These are phyloP conservation scores for Pulicaria dysenterica DNA, from an alignment of 129 eudicot genomes.

Conservation along the genomic window DNA sequence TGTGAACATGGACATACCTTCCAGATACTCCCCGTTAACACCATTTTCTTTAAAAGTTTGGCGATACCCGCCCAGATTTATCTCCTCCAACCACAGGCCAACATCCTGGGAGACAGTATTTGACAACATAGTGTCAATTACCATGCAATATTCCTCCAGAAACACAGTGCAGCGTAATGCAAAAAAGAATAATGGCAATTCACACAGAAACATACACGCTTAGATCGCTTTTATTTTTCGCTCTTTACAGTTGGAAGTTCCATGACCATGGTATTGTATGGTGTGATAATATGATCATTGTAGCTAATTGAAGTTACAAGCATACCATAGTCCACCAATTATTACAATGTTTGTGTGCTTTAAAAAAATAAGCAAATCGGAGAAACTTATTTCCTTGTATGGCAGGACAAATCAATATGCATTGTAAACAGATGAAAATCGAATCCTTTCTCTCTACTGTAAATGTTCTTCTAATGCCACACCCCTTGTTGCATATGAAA, in stretches of 20 bases:
- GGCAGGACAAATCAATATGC: not conserved
- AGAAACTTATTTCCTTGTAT: not conserved
- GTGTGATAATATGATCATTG: no score
- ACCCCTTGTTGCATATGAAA: no score
- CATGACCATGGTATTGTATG: slow-evolving; percentile 8
- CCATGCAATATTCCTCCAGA: slow-evolving; percentile 6
- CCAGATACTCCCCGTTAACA: slow-evolving; percentile 96
- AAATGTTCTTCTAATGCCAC: not conserved
- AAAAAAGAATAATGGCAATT: not conserved
- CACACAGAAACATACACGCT: slow-evolving; percentile 19
- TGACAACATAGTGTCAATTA: slow-evolving; percentile 31
- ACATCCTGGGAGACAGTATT: slow-evolving; percentile 67
- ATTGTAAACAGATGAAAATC: not conserved
- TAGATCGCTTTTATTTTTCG: not conserved
- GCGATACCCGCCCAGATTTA: slow-evolving; percentile 92
- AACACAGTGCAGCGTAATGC: not conserved
- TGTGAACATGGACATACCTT: slow-evolving; percentile 99
- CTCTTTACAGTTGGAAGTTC: not conserved
- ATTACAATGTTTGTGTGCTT: slow-evolving; percentile 3
- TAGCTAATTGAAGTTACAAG: slow-evolving; percentile 6
- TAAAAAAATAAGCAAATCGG: not conserved
- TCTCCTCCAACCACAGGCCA: slow-evolving; percentile 92
- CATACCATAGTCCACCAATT: slow-evolving; percentile 1
- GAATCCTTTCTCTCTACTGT: not conserved
- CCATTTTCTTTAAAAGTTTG: slow-evolving; percentile 88